Conservation (phyloP, 1,139 yeast genomes). For the Petasospora fabianii region DNA sequence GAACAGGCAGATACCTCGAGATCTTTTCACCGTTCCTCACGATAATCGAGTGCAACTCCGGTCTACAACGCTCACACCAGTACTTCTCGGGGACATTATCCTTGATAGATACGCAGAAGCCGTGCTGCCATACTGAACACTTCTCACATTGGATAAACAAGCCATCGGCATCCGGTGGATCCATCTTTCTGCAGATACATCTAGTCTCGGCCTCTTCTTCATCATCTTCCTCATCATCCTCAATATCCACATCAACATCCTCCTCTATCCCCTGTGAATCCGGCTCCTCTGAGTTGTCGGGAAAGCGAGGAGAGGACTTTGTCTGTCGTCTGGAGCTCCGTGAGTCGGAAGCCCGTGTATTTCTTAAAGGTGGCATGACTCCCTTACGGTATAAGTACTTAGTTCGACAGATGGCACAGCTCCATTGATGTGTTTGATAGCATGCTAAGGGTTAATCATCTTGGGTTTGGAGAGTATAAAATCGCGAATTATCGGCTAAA, state of each 20-base stretch:
- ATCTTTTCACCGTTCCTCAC: slow-evolving; percentile 43
- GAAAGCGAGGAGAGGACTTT: not conserved
- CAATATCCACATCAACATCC: slow-evolving; percentile 6
- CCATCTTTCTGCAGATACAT: slow-evolving; percentile 75
- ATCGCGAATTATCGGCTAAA: too few species aligned
- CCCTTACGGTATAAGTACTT: too few species aligned
- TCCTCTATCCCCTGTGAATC: not conserved
- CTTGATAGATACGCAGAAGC: slow-evolving; percentile 84
- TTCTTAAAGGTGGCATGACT: slow-evolving; percentile 1
- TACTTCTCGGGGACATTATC: slow-evolving; percentile 85
- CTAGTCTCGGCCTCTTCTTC: slow-evolving; percentile 65
- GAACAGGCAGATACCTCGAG: slow-evolving; percentile 40
- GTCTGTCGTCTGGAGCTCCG: not conserved
- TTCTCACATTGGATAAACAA: slow-evolving; percentile 80
- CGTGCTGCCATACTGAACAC: slow-evolving; percentile 97
- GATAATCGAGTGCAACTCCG: slow-evolving; percentile 65
- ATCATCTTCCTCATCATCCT: slow-evolving; percentile 24
- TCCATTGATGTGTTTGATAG: too few species aligned
- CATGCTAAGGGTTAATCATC: too few species aligned
- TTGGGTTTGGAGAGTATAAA: too few species aligned
- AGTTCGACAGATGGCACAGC: too few species aligned
- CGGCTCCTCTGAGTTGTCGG: slow-evolving; percentile 4
- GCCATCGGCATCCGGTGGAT: slow-evolving; percentile 52
- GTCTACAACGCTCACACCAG: slow-evolving; percentile 89
- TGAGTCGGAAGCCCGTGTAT: not conserved